A percentile compares a stretch with the other conserved stretches of the same genome.
Conservation (phyloP, 305 asterid species). For the Petunia hybrid region DNA sequence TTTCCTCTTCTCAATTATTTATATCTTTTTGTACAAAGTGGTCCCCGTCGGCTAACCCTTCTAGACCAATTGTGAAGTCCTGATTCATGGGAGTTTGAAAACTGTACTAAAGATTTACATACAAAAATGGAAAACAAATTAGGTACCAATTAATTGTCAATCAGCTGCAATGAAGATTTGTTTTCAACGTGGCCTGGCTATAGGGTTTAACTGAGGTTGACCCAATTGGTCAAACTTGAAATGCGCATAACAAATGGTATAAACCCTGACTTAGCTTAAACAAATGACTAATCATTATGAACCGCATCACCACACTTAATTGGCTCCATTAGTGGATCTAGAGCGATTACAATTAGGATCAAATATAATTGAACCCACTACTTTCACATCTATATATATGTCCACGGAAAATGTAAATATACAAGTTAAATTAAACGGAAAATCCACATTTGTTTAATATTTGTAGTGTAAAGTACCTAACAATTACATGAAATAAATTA, state of each 20-base stretch:
- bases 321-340: not conserved
- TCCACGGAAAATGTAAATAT: too few relatives aligned
- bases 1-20: not conserved
- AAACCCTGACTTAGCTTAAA: not conserved
- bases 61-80: not conserved
- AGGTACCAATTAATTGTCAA: not conserved
- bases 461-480: too few relatives aligned
- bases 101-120: not conserved
- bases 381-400: too few relatives aligned
- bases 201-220: not conserved
- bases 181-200: conserved; percentile 10
- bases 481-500: too few relatives aligned
- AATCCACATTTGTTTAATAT: too few relatives aligned
- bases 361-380: too few relatives aligned
- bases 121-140: not conserved
- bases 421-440: too few relatives aligned
- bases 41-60: not conserved
- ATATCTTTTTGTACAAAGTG: not conserved
- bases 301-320: not conserved
- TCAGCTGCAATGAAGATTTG: not conserved
- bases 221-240: not conserved
- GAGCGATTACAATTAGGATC: not conserved
- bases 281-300: not conserved
- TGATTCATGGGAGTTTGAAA: conserved; percentile 15
- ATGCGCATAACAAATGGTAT: not conserved